Evolutionary conservation across 106 monocot species (phyloP), one percentile per base, ranked within the genome.

Genomic region (Narthecium ossifragum): DNA sequence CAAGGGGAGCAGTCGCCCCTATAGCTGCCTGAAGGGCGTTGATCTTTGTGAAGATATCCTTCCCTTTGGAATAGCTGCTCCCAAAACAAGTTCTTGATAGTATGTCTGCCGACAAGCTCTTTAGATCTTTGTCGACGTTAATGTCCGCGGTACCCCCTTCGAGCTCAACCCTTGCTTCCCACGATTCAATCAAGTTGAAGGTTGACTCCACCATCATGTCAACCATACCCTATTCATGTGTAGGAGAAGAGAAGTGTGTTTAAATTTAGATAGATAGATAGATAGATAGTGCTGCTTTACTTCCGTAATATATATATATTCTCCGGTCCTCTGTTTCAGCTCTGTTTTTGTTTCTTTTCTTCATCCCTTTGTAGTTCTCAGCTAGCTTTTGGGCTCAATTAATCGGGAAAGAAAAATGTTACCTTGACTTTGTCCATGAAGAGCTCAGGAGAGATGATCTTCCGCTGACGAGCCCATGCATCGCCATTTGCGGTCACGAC

Each of bases 361-460:
- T n/a, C n/a, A n/a, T n/a, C n/a, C n/a, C n/a, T n/a, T n/a, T n/a
- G n/a, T n/a, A n/a, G n/a, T n/a, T n/a, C n/a, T n/a, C n/a, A n/a
- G n/a, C n/a, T n/a, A n/a, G n/a, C n/a, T n/a, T n/a, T n/a, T n/a
- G n/a, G n/a, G n/a, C n/a, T n/a, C n/a, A n/a, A n/a, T n/a, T n/a
- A n/a, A n/a, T n/a, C n/a, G n/a, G n/a, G n/a, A n/a, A n/a, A n/a
- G n/a, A n/a, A n/a, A n/a, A n/a, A n/a, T 11, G 15, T 29, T 56
- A 90, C 85, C 87, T 85, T 92, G 17, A 88, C 81, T 31, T 81
- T 88, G 34, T 73, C 75, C 70, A 79, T 70, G 68, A 71, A 92
- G 39, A 92, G 81, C 33, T 92, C 88, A 1, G 88, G 88, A 14
- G 92, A 71, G 20, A 92, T 88, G 28, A 74, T 51, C 41, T 82